These are phyloP conservation scores for Datisca glomerata DNA, from an alignment of 306 rosid genomes.

Conservation along the genomic window DNA sequence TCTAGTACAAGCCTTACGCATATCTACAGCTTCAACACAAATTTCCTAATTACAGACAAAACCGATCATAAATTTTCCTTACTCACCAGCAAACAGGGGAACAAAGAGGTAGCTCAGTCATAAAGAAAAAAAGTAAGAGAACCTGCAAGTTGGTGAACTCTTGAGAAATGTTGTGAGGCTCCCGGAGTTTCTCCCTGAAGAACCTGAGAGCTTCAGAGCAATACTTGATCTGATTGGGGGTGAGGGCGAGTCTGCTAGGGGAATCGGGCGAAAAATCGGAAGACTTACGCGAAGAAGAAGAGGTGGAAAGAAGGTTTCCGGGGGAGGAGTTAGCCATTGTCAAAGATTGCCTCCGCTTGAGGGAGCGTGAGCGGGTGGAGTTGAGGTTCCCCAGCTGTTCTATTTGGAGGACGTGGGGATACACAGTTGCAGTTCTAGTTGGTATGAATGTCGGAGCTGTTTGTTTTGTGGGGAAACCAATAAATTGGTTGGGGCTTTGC, in stretches of 20 bases:
- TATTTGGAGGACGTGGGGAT: not conserved
- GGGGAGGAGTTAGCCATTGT: slow-evolving; percentile 8
- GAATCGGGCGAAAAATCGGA: slow-evolving; percentile 41
- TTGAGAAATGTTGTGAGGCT: slow-evolving; percentile 29
- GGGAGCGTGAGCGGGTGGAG: slow-evolving; percentile 26
- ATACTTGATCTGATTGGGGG: slow-evolving; percentile 43
- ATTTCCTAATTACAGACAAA: not conserved
- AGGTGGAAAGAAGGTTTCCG: slow-evolving; percentile 9
- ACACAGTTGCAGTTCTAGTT: not conserved
- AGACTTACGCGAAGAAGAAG: slow-evolving; percentile 12
- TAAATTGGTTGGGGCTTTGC: not conserved
- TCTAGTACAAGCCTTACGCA: not conserved
- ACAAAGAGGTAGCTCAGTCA: not conserved
- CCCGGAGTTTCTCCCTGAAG: slow-evolving; percentile 43
- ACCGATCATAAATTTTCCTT: not conserved
- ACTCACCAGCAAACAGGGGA: slow-evolving; percentile 4
- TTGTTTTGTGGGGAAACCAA: no score
- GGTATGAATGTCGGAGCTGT: not conserved
- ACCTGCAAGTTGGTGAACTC: slow-evolving; percentile 75
- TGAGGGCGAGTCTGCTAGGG: slow-evolving; percentile 34
- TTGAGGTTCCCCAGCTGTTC: slow-evolving; percentile 36
- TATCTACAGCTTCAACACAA: no score
- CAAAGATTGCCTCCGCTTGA: slow-evolving; percentile 20
- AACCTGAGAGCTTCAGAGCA: slow-evolving; percentile 53
- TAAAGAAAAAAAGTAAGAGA: not conserved